These are phyloP conservation scores for Theobroma grandiflorum DNA, from an alignment of 441 rosid genomes.

Conservation along the genomic window DNA sequence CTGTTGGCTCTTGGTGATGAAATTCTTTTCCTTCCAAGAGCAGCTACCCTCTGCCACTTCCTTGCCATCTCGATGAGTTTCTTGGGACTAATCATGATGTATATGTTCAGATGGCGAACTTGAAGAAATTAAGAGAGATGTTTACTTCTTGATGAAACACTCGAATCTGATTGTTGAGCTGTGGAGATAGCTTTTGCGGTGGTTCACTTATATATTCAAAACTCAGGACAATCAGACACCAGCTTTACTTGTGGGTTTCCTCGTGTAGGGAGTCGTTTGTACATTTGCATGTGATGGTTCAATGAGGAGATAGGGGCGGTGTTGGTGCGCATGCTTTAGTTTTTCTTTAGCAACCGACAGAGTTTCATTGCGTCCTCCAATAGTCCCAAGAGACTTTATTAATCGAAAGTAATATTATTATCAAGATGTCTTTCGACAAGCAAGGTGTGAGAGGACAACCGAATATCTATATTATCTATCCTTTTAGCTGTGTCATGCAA, in stretches of 20 bases:
- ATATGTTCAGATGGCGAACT: not conserved
- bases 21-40: slow-evolving; percentile 36
- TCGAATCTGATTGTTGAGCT: not conserved
- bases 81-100: slow-evolving; percentile 41
- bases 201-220: not conserved
- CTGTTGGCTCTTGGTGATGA: slow-evolving; percentile 23
- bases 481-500: too few relatives aligned
- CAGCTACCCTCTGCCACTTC: slow-evolving; percentile 45
- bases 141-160: not conserved
- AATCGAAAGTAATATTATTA: too few relatives aligned
- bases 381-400: too few relatives aligned
- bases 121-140: not conserved
- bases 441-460: too few relatives aligned
- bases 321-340: too few relatives aligned
- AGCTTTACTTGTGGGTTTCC: not conserved
- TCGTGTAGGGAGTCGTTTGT: not conserved
- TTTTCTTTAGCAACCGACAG: too few relatives aligned
- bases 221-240: not conserved
- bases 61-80: slow-evolving; percentile 46
- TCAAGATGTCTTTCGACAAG: too few relatives aligned
- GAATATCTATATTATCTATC: too few relatives aligned
- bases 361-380: too few relatives aligned
- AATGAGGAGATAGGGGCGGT: not conserved
- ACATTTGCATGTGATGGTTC: not conserved
- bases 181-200: not conserved